These are phyloP conservation scores for Cerrena zonata DNA, from an alignment of 1,284 basidiomycete species.

Conservation along the genomic window DNA sequence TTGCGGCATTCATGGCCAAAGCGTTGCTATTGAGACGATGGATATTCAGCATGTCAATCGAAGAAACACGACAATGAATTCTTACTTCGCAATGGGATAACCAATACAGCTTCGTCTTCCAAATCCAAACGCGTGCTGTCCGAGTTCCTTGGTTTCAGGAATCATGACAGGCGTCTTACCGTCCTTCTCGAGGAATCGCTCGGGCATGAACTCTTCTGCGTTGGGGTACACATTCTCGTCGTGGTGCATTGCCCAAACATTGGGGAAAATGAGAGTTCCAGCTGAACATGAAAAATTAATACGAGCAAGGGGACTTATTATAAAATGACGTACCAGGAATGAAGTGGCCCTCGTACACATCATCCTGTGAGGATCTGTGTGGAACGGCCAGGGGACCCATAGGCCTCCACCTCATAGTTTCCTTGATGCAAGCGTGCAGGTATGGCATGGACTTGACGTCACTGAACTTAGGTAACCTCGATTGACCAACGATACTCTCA, in stretches of 20 bases:
- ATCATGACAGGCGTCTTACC: neutral
- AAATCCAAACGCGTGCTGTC: slow-evolving; percentile 8
- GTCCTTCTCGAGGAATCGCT: slow-evolving; percentile 8
- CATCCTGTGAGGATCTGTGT: slow-evolving; percentile 6
- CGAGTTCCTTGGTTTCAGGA: slow-evolving; percentile 3
- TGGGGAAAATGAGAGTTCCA: slow-evolving; percentile 10
- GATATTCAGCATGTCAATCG: no score
- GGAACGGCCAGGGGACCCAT: slow-evolving; percentile 6
- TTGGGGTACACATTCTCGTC: slow-evolving; percentile 2
- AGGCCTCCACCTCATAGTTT: slow-evolving; percentile 3
- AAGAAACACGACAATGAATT: neutral
- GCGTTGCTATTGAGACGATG: neutral
- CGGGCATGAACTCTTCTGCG: slow-evolving; percentile 6
- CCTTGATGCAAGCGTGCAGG: slow-evolving; percentile 5
- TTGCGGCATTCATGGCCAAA: slow-evolving; percentile 3
- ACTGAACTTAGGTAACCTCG: slow-evolving; percentile 27
- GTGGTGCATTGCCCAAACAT: neutral
- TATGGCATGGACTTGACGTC: slow-evolving; percentile 19
- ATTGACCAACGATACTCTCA: slow-evolving; percentile 31
- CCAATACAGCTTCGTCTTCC: slow-evolving; percentile 6
- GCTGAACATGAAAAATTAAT: neutral
- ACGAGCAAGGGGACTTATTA: neutral
- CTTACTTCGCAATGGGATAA: slow-evolving; percentile 6
- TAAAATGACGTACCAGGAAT: slow-evolving; percentile 23
- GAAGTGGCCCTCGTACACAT: slow-evolving; percentile 20